Conservation (phyloP, 176 grass and related monocot genomes). For the Aegilops longissima region DNA sequence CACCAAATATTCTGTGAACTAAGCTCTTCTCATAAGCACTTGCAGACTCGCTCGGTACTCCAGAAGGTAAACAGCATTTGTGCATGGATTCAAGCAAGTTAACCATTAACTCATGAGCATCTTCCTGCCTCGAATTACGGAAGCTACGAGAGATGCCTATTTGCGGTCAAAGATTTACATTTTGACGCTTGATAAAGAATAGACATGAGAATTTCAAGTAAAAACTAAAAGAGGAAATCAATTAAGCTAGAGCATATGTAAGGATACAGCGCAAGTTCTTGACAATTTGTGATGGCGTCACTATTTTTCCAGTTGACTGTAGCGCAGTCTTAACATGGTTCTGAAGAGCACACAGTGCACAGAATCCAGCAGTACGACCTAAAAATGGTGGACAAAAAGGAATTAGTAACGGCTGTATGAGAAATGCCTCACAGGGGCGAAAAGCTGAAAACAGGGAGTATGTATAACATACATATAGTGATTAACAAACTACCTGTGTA, state of each 20-base stretch:
- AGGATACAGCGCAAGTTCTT: slow-evolving; percentile 94
- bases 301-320: slow-evolving; percentile 87
- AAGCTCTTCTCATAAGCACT: slow-evolving; percentile 96
- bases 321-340: slow-evolving; percentile 85
- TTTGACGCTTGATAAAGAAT: not conserved
- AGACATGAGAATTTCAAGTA: not conserved
- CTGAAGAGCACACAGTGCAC: slow-evolving; percentile 95
- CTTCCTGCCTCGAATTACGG: slow-evolving; percentile 89
- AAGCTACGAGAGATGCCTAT: slow-evolving; percentile 93
- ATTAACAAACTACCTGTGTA: not conserved
- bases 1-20: slow-evolving; percentile 98
- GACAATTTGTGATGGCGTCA: slow-evolving; percentile 72
- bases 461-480: not conserved
- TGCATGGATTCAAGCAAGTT: slow-evolving; percentile 98
- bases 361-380: slow-evolving; percentile 90
- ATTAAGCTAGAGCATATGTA: slow-evolving; percentile 21
- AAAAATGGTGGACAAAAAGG: not conserved
- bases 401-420: slow-evolving; percentile 20
- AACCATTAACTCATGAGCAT: slow-evolving; percentile 98
- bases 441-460: not conserved
- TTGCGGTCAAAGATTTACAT: slow-evolving; percentile 41
- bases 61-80: slow-evolving; percentile 95
- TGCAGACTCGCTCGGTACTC: slow-evolving; percentile 74
- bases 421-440: not conserved
- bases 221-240: not conserved